Base-by-base conservation (phyloP, 257 asterid genomes). In the Echium plantagineum region DNA sequence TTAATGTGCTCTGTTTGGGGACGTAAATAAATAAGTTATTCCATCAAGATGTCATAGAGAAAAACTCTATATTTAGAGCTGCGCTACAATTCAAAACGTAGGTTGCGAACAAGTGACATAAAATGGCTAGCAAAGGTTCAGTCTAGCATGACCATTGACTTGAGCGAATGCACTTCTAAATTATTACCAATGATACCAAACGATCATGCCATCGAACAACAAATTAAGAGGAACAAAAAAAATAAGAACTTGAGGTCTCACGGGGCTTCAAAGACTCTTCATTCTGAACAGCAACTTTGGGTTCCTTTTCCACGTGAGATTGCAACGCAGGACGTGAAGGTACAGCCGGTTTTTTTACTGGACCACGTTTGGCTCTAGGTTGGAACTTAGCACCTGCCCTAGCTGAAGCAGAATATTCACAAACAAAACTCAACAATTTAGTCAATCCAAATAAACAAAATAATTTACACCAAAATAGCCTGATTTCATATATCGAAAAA, bases 311-410 rank as follows among this genome's bases (percentile, higher is more conserved):
- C 66, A 56, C 73, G 57, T 51, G 63, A 57, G 80, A 58, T 65
- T 55, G 70, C 46, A 79, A 55, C 61, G 74, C 55, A 76, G 85
- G 3, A 24, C 26, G 3, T 54, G 74, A 71, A 9, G 74, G 30
- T 53, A 77, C 70, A 26, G 69, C 63, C 6, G 77, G 51, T 46
- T 69, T 89, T 58, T 46, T 81, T 7, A 59, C 56, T 0, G 72
- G 80, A 46, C 74, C 73, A 52, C 70, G 63, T 66, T 83, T 89
- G 2, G 77, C 66, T 70, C 79, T 89, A 28, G 96, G 96, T 68
- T 75, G 84, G 76, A 83, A 85, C 69, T 76, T 83, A 55, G 84
- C 78, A 4, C 67, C 78, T 35, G 72, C 75, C 73, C 82, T 71
- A 46, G 74, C 94, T 83, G 87, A 64, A 63, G 35, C 16, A 61